Conservation (phyloP, 2,329 filamentous ascomycete genomes). For the Cercospora sp. region DNA sequence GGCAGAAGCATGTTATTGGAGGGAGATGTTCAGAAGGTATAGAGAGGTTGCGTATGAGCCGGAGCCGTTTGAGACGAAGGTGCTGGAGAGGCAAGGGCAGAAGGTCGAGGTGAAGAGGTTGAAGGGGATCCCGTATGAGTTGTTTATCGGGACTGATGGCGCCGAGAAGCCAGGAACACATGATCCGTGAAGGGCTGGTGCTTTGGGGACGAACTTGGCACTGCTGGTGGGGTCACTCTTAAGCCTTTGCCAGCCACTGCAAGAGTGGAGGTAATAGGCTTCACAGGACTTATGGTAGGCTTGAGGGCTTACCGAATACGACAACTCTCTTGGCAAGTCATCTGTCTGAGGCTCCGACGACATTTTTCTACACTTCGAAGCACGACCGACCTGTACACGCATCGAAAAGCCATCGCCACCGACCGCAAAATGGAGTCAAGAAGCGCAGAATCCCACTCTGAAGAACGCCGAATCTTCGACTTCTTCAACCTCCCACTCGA, state of each 20-base stretch:
- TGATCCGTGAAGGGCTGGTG: not conserved
- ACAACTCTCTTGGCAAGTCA: not conserved
- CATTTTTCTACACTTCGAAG: not conserved
- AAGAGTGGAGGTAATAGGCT: not conserved
- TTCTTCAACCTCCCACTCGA: not conserved
- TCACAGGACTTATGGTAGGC: not conserved
- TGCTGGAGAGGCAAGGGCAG: not conserved
- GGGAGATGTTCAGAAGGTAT: conserved; percentile 26
- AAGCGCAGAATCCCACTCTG: not conserved
- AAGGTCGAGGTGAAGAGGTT: conserved; percentile 5
- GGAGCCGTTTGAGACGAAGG: conserved; percentile 7
- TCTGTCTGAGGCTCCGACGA: not conserved
- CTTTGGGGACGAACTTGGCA: not conserved
- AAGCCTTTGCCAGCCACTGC: not conserved
- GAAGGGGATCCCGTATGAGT: conserved; percentile 9
- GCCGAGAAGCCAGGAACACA: not conserved
- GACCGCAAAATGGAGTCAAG: not conserved
- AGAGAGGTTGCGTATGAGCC: conserved; percentile 22
- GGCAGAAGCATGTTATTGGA: conserved; percentile 29
- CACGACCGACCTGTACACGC: not conserved
- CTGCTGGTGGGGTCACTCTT: not conserved
- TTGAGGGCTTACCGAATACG: not conserved
- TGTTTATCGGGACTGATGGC: conserved; percentile 7
- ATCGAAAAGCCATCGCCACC: not conserved
- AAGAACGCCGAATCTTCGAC: not conserved